Evolutionary conservation across 345 rosid species (phyloP), one percentile per base, ranked within the genome.

Genomic region (Cardamine resedifolia): DNA sequence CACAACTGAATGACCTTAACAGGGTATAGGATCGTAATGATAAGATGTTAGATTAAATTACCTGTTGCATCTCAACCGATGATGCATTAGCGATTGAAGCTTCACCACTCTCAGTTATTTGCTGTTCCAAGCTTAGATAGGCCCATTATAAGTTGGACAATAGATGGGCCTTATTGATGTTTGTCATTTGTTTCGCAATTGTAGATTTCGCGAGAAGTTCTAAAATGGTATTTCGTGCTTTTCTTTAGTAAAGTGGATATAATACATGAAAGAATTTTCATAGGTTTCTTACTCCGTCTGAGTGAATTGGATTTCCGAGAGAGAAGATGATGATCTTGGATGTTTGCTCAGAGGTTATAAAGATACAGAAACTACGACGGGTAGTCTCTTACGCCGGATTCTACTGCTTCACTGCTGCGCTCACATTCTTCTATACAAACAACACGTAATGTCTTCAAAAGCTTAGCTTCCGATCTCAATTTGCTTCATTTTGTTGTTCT

Each of bases 321-420:
- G 7, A n/a, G 56, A 39, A 49, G n/a, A n/a, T n/a, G 62, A 75
- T 30, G 78, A 45, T 86, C 43, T 55, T 62, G 24, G 83, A 87
- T 53, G 78, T 75, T 1, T 73, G 85, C 68, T 64, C 14, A 49
- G 97, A 89, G 74, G 78, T 88, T 61, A 58, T 86, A 19, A 95
- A 88, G 83, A 86, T 95, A 51, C 99, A 90, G 81, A 91, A 88
- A 89, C 56, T 95, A 59, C 84, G 97, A 27, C 77, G 96, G 56
- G 57, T 84, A 10, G 87, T 87, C 66, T 87, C 91, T 34, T 91
- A 88, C 66, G 80, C 96, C 26, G 88, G 85, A 15, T 89, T 91
- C 83, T 94, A 75, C 63, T 81, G 86, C 80, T 88, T 89, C 60
- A 67, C 80, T 31, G 89, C 85, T 2, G 81, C 82, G 2, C 30